Conservation (phyloP, 345 rosid species). For the Camelina laxa region DNA sequence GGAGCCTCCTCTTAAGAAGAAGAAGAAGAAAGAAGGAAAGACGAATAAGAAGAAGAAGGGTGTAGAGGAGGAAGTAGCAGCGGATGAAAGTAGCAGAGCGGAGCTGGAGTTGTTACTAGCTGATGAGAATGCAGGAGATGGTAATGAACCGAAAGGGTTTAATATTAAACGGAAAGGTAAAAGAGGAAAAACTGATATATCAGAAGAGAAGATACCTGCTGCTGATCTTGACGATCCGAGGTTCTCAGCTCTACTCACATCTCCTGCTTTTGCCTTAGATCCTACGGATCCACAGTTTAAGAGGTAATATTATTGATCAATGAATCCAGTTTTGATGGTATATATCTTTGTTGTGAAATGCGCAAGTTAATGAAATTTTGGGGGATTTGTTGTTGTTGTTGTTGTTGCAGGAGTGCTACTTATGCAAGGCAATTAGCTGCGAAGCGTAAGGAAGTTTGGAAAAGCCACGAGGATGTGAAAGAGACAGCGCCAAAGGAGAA, state of each 20-base stretch:
- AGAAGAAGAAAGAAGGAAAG: slow-evolving; percentile 44
- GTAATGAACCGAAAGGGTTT: slow-evolving; percentile 73
- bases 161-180: slow-evolving; percentile 75
- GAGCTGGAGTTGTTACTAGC: slow-evolving; percentile 87
- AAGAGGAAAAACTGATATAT: slow-evolving; percentile 53
- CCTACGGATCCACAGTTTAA: slow-evolving; percentile 97
- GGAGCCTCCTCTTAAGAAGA: slow-evolving; percentile 55
- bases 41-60: slow-evolving; percentile 32
- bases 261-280: slow-evolving; percentile 77
- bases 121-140: slow-evolving; percentile 66
- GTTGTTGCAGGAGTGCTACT: slow-evolving; percentile 73
- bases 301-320: slow-evolving; percentile 54
- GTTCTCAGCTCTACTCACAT: slow-evolving; percentile 62
- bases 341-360: slow-evolving; percentile 38
- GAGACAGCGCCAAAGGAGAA: slow-evolving; percentile 17
- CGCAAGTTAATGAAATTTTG: background rate
- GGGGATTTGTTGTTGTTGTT: background rate
- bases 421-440: slow-evolving; percentile 71
- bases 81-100: slow-evolving; percentile 67
- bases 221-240: slow-evolving; percentile 66
- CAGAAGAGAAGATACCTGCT: slow-evolving; percentile 71
- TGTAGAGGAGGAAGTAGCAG: slow-evolving; percentile 46
- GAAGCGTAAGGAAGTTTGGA: slow-evolving; percentile 52
- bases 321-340: slow-evolving; percentile 4
- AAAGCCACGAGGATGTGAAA: slow-evolving; percentile 44